These are phyloP conservation scores for Fusarium equiseti DNA, from an alignment of 2,329 filamentous ascomycete genomes.

Conservation along the genomic window DNA sequence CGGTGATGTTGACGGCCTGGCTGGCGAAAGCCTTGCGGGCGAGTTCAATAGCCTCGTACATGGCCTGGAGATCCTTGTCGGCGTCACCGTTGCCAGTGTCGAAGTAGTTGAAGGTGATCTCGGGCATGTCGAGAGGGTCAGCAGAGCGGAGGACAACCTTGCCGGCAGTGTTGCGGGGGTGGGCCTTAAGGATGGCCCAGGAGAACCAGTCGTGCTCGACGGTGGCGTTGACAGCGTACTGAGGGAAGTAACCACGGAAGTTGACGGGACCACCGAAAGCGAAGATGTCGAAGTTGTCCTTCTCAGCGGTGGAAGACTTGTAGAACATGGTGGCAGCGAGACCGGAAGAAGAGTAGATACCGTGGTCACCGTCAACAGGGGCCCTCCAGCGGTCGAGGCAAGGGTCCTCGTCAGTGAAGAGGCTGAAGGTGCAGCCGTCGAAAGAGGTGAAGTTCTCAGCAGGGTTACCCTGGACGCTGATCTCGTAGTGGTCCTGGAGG, in stretches of 20 bases:
- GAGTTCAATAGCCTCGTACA: slow-evolving; percentile 67
- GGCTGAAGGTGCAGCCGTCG: slow-evolving; percentile 51
- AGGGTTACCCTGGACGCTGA: slow-evolving; percentile 49
- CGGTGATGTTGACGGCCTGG: slow-evolving; percentile 41
- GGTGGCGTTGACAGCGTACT: slow-evolving; percentile 62
- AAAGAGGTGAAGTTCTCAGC: slow-evolving; percentile 46
- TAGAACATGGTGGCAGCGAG: slow-evolving; percentile 62
- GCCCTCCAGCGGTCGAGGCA: slow-evolving; percentile 54
- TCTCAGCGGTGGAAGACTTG: slow-evolving; percentile 53
- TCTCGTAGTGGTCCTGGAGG: slow-evolving; percentile 66
- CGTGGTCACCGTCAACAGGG: slow-evolving; percentile 46
- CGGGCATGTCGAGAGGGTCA: slow-evolving; percentile 72
- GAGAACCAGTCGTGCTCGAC: slow-evolving; percentile 57
- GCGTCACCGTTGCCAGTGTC: slow-evolving; percentile 62
- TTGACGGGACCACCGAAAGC: slow-evolving; percentile 66
- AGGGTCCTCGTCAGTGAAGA: slow-evolving; percentile 49
- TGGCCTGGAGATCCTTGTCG: slow-evolving; percentile 63
- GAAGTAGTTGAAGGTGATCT: slow-evolving; percentile 74
- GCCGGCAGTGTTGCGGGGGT: slow-evolving; percentile 72
- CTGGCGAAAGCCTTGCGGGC: slow-evolving; percentile 57
- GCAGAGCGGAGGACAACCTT: slow-evolving; percentile 70
- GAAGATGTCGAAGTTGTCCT: slow-evolving; percentile 62
- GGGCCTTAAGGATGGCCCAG: slow-evolving; percentile 66
- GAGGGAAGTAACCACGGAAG: slow-evolving; percentile 69
- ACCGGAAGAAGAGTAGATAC: slow-evolving; percentile 60